Base-by-base conservation (phyloP, 176 grass and related monocot genomes). In the Eleusine coracana region DNA sequence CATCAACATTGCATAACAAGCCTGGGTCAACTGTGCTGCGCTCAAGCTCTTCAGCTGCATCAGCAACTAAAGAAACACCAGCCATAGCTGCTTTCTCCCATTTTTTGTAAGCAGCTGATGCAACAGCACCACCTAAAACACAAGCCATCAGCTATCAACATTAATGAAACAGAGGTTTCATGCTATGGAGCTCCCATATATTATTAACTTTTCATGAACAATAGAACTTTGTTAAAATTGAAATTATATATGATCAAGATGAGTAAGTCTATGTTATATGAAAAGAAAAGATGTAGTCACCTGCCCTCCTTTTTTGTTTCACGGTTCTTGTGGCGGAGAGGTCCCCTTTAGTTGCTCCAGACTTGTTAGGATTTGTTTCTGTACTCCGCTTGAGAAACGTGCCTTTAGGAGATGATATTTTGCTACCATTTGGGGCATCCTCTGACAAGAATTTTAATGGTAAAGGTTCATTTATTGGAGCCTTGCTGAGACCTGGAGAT, bases 61-160 rank as follows among this genome's bases (percentile, higher is more conserved):
- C 96, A 89, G 96, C 96, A 87, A 99, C 96, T 76, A 99, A 95
- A 70, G 96, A 96, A 86, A 99, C 93, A 78, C 96, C 96, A 66
- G 93, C 96, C 56, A 96, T 99, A 70, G 96, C 93, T 60, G 96
- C 93, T 85, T 79, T 94, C 86, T 99, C 96, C 96, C 93, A 99
- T 87, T 88, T 96, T 73, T 88, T 99, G 83, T 96, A 99, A 66
- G 91, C 91, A 79, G 87, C 70, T 71, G 92, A 92, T 80, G 91
- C 89, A 88, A 87, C 45, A 49, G 66, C 37, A 21, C 92, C 96
- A 88, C 83, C 88, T 87, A 75, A 74, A 83, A 71, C 17, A 80
- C 34, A 75, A 81, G 5, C 36, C 29, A 78, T 61, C n/a, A 74
- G 70, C n/a, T 81, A 66, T 88, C 71, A 76, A 85, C 16, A 77